phyloP scores from a whole-genome alignment of 2,329 filamentous ascomycete species.

The Ascomycota sp. region DNA sequence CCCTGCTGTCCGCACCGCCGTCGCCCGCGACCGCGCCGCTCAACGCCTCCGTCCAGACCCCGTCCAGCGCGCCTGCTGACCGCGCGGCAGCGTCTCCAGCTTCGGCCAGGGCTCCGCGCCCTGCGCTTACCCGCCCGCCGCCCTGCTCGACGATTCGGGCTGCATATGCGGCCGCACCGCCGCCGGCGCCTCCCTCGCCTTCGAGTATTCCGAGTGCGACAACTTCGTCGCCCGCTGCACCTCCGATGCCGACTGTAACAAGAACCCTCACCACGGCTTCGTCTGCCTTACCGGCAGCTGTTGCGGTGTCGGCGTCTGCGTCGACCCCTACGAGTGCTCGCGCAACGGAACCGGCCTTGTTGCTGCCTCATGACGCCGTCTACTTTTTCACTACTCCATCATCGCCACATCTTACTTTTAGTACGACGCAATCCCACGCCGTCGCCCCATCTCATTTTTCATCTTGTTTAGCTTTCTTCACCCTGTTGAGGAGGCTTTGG shows the following conservation, averaged over 20 bases:
- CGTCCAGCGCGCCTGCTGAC: slow-evolving; percentile 13
- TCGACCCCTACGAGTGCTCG: slow-evolving; percentile 16
- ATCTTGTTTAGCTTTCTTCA: not conserved
- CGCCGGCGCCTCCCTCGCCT: slow-evolving; percentile 9
- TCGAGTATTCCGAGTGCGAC: slow-evolving; percentile 13
- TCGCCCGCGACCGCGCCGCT: slow-evolving; percentile 5
- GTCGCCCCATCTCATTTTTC: not conserved
- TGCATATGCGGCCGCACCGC: slow-evolving; percentile 15
- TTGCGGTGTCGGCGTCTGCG: slow-evolving; percentile 14
- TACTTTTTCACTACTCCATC: not conserved
- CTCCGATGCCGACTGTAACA: slow-evolving; percentile 9
- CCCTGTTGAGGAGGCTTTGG: too few relatives aligned
- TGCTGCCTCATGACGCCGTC: not conserved
- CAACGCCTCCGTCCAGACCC: slow-evolving; percentile 16
- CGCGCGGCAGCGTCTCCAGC: slow-evolving; percentile 7
- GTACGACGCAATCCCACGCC: too few relatives aligned
- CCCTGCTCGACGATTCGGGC: slow-evolving; percentile 9
- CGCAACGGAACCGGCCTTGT: slow-evolving; percentile 12
- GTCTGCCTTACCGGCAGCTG: slow-evolving; percentile 16
- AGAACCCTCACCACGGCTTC: slow-evolving; percentile 6
- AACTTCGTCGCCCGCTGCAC: slow-evolving; percentile 11
- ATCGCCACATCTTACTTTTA: not conserved
- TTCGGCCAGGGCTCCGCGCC: slow-evolving; percentile 3
- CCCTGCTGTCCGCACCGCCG: slow-evolving; percentile 11
- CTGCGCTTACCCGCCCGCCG: slow-evolving; percentile 12